Conservation (phyloP, 257 asterid genomes). For the Salvia rosmarinus region DNA sequence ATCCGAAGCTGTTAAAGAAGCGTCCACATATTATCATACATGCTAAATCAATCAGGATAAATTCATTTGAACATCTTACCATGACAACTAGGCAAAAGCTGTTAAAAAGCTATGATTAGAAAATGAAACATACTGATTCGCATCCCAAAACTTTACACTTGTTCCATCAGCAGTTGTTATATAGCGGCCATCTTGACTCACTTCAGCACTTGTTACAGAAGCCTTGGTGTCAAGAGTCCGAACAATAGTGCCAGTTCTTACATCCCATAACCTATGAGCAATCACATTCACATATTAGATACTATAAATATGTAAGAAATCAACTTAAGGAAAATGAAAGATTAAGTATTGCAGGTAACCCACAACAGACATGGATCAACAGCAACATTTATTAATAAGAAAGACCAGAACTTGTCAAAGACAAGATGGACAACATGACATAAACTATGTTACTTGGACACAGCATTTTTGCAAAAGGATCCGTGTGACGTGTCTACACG, state of each 20-base stretch:
- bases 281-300: constrained; percentile 20
- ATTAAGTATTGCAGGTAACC: background rate
- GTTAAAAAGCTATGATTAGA: too few species aligned
- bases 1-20: constrained; percentile 65
- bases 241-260: constrained; percentile 83
- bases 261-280: constrained; percentile 64
- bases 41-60: constrained; percentile 3
- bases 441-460: too few species aligned
- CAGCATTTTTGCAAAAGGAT: too few species aligned
- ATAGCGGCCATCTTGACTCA: constrained; percentile 92
- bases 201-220: constrained; percentile 94
- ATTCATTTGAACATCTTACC: background rate
- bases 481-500: too few species aligned
- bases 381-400: background rate
- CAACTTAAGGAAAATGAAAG: background rate
- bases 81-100: background rate
- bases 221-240: constrained; percentile 87
- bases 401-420: background rate
- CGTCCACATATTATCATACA: background rate
- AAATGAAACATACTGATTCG: constrained; percentile 70
- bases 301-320: background rate
- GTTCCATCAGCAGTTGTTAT: constrained; percentile 94
- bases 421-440: too few species aligned
- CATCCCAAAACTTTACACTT: constrained; percentile 93
- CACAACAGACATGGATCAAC: background rate